Evolutionary conservation across 108 stramenopile species (phyloP).

Genomic region (Skeletonema grethae): DNA sequence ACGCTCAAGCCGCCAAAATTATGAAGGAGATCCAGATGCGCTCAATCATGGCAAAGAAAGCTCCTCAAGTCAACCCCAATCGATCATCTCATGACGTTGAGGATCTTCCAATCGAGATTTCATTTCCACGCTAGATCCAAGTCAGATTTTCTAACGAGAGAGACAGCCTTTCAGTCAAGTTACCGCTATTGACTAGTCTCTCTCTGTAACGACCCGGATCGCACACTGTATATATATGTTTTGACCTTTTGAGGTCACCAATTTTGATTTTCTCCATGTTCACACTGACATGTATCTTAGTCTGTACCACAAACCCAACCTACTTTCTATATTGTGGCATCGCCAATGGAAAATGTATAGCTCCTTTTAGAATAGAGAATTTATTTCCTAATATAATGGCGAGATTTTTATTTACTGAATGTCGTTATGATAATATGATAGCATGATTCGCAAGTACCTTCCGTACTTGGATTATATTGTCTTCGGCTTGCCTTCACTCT

Average conservation of each 20-base stretch:
- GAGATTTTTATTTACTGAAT: neutral
- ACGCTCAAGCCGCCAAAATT: slow-evolving; percentile 18
- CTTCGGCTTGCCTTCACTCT: neutral
- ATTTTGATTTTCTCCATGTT: neutral
- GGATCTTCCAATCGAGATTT: slow-evolving; percentile 29
- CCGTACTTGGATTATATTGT: neutral
- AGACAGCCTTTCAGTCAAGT: neutral
- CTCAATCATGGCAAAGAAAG: slow-evolving; percentile 20
- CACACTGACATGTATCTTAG: neutral
- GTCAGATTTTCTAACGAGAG: neutral
- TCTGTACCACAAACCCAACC: neutral
- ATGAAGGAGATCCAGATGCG: slow-evolving; percentile 29
- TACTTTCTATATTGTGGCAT: too few species aligned
- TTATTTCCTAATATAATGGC: neutral
- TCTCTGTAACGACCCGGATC: neutral
- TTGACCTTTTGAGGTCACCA: neutral
- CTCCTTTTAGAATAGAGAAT: neutral
- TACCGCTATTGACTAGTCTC: neutral
- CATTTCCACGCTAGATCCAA: slow-evolving; percentile 2
- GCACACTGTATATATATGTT: neutral
- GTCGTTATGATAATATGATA: too few species aligned
- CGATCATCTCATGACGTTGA: neutral
- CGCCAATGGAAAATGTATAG: neutral
- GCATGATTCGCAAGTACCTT: too few species aligned
- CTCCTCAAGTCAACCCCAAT: neutral